These are phyloP conservation scores for Cladosporium sp. DNA, from an alignment of 2,329 filamentous ascomycete species.

Conservation along the genomic window DNA sequence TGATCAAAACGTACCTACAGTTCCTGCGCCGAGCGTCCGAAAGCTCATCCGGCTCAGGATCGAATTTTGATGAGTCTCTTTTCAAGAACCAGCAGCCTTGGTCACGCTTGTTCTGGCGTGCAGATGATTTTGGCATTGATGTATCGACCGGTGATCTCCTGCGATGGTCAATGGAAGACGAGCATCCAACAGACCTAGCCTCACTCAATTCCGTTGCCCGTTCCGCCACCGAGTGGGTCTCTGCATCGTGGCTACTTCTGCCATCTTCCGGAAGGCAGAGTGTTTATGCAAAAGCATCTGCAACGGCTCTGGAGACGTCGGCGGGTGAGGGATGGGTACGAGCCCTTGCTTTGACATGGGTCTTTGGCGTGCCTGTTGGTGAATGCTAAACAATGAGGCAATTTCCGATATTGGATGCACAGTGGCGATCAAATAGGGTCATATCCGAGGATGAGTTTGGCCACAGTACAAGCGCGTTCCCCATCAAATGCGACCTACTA, in stretches of 20 bases:
- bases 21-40: not conserved
- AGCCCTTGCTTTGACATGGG: not conserved
- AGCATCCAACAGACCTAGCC: not conserved
- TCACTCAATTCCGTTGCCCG: not conserved
- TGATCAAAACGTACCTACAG: slow-evolving; percentile 1
- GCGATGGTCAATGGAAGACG: not conserved
- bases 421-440: too few species aligned
- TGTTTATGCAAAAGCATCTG: not conserved
- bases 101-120: not conserved
- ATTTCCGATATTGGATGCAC: too few species aligned
- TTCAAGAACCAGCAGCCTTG: not conserved
- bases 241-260: not conserved
- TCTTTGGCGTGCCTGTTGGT: not conserved
- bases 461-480: too few species aligned
- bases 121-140: not conserved
- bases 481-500: not conserved
- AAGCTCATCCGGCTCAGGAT: not conserved
- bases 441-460: too few species aligned
- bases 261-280: not conserved
- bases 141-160: not conserved
- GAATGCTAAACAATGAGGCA: not conserved
- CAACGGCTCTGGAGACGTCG: not conserved
- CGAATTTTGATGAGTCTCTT: not conserved
- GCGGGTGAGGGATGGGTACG: not conserved
- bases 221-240: not conserved